These are phyloP conservation scores for Lasiodiplodia citricola DNA, from an alignment of 2,329 filamentous ascomycete species.

Conservation along the genomic window DNA sequence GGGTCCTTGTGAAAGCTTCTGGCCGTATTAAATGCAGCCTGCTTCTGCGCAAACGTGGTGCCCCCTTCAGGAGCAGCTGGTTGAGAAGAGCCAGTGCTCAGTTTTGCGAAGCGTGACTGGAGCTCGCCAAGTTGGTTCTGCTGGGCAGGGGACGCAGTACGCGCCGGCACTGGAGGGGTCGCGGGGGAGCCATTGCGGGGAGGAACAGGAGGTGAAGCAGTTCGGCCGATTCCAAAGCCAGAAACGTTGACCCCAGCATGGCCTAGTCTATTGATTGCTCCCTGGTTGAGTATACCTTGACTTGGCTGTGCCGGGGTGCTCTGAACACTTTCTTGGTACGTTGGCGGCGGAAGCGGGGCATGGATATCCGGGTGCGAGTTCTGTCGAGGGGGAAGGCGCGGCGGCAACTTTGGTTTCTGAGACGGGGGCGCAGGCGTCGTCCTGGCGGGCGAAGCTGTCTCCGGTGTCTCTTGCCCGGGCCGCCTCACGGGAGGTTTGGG, in stretches of 20 bases:
- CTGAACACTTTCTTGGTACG: conserved; percentile 52
- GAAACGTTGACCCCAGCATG: conserved; percentile 80
- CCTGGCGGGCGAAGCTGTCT: conserved; percentile 39
- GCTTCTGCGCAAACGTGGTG: conserved; percentile 68
- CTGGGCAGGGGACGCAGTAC: conserved; percentile 29
- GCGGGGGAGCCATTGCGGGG: conserved; percentile 37
- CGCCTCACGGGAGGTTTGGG: conserved; percentile 71
- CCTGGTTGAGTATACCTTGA: conserved; percentile 58
- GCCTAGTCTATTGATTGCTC: conserved; percentile 69
- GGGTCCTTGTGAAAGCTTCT: conserved; percentile 65
- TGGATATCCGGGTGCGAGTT: conserved; percentile 57
- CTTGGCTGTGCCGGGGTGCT: conserved; percentile 38
- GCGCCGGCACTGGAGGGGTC: conserved; percentile 35
- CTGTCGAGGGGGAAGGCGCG: conserved; percentile 73
- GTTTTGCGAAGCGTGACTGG: conserved; percentile 66
- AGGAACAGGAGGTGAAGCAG: conserved; percentile 40
- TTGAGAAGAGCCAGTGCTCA: conserved; percentile 41
- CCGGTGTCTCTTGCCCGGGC: conserved; percentile 33
- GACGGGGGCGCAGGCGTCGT: conserved; percentile 56
- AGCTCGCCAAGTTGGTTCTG: conserved; percentile 65
- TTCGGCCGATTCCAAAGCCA: conserved; percentile 71
- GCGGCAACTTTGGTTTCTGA: conserved; percentile 51
- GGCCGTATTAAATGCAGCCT: conserved; percentile 66
- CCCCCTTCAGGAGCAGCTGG: conserved; percentile 50
- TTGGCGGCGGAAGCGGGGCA: conserved; percentile 52